These are phyloP conservation scores for Tricholoma matsutake DNA, from an alignment of 768 basidiomycete species.

Conservation along the genomic window DNA sequence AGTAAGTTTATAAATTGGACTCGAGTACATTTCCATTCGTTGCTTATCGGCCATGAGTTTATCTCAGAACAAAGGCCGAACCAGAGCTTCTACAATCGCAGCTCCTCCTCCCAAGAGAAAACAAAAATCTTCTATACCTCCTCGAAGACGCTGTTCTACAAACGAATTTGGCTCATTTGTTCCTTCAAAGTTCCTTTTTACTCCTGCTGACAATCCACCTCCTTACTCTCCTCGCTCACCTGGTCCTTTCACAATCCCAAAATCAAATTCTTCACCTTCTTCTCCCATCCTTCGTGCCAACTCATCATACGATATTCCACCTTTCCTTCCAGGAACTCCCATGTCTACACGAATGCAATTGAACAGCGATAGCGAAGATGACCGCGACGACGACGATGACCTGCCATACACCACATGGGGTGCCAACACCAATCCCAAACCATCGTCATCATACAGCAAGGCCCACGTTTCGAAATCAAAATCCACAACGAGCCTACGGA, in stretches of 20 bases:
- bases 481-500: slow-evolving; percentile 21
- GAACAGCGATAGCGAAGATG: slow-evolving; percentile 24
- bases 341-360: slow-evolving; percentile 23
- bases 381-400: slow-evolving; percentile 31
- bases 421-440: not conserved
- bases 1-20: not conserved
- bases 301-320: slow-evolving; percentile 6
- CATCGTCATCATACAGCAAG: not conserved
- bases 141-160: slow-evolving; percentile 12
- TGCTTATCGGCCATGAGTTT: not conserved
- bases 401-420: slow-evolving; percentile 16
- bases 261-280: slow-evolving; percentile 21
- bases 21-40: not conserved
- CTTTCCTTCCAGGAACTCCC: not conserved
- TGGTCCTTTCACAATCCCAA: slow-evolving; percentile 17
- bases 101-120: not conserved
- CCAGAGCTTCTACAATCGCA: not conserved
- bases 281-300: slow-evolving; percentile 12
- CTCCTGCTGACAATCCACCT: slow-evolving; percentile 22
- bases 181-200: slow-evolving; percentile 18
- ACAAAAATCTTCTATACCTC: not conserved
- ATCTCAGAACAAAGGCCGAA: not conserved
- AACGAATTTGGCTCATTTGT: slow-evolving; percentile 13
- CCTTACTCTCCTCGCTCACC: slow-evolving; percentile 14
- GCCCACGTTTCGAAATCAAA: slow-evolving; percentile 3